Base-by-base conservation (phyloP, 306 rosid species). In the Prunus padus region DNA sequence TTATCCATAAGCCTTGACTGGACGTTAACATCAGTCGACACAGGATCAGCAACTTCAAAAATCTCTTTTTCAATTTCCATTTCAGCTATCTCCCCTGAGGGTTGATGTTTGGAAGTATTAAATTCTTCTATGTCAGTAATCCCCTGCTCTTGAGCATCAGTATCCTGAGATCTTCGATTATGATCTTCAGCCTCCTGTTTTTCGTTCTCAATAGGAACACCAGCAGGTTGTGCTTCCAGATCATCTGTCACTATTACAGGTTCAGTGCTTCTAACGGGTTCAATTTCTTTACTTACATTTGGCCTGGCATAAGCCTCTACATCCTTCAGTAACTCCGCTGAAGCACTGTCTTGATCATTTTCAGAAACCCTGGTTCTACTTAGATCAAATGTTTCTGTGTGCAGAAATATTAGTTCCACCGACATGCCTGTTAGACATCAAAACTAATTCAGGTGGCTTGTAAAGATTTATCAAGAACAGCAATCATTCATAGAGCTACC, bases 401-500 rank as follows among this genome's bases (percentile, higher is more conserved):
- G 90, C 91, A 92, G 76, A 81, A 77, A 73, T 67, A 83, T 67
- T 85, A 96, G 86, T 72, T 83, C 82, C 61, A 71, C 76, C n/a
- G 98, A 80, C 82, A 87, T 71, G 64, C 97, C 99, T 96, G 90
- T 72, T 69, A 72, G 30, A 77, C 45, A 61, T 65, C 62, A 82
- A 67, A 87, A 76, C 71, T 23, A 57, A 49, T 52, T 69, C 75
- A 70, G 68, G 62, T 79, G 52, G n/a, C 64, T 73, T 63, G 54
- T 68, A 64, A 23, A 69, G 26, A 37, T 66, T 59, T 63, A 30
- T 28, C 28, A 47, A 77, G 25, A 57, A 72, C 0, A 72, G 15
- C 20, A 56, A 72, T 59, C 57, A 15, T 59, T 10, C 64, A 59
- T 23, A 16, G 19, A 26, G 28, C 55, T 59, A 69, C 56, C 19